Percentiles rank a stretch among this genome's conserved stretches.
Conservation (phyloP, 2,329 filamentous ascomycete genomes). For the Monosporascus sp. region DNA sequence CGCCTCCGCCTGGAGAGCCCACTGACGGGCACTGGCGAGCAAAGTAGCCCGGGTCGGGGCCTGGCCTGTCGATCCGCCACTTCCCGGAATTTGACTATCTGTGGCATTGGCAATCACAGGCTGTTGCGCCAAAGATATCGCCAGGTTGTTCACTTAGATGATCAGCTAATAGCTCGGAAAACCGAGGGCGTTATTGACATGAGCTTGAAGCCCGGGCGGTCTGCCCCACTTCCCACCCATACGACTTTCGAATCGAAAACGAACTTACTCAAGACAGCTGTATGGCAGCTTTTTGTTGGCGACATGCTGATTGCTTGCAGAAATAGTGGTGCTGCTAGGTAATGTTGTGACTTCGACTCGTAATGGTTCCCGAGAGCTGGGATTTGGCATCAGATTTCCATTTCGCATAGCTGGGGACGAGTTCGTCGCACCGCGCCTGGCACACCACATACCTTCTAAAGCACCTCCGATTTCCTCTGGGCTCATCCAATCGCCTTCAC, state of each 20-base stretch:
- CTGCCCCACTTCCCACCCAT: too few species aligned
- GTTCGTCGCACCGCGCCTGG: not conserved
- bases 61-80: conserved; percentile 25
- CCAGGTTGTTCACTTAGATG: conserved; percentile 70
- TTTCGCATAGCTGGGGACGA: not conserved
- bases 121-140: conserved; percentile 67
- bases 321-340: conserved; percentile 79
- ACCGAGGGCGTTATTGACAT: not conserved
- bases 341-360: conserved; percentile 65
- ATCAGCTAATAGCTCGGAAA: conserved; percentile 11
- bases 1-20: conserved; percentile 72
- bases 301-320: conserved; percentile 75
- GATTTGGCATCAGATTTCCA: conserved; percentile 19
- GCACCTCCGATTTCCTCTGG: conserved; percentile 67
- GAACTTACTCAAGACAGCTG: conserved; percentile 66
- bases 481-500: conserved; percentile 66
- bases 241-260: conserved; percentile 6
- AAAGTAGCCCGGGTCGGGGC: conserved; percentile 52
- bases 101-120: conserved; percentile 32
- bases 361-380: conserved; percentile 72
- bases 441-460: conserved; percentile 53
- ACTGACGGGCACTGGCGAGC: conserved; percentile 65
- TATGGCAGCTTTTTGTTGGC: conserved; percentile 62
- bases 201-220: too few species aligned
- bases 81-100: conserved; percentile 24